Evolutionary conservation across 805 yeast genomes (phyloP), one percentile per base, ranked within the genome.

Genomic region (Komagataella kurtzmanii): DNA sequence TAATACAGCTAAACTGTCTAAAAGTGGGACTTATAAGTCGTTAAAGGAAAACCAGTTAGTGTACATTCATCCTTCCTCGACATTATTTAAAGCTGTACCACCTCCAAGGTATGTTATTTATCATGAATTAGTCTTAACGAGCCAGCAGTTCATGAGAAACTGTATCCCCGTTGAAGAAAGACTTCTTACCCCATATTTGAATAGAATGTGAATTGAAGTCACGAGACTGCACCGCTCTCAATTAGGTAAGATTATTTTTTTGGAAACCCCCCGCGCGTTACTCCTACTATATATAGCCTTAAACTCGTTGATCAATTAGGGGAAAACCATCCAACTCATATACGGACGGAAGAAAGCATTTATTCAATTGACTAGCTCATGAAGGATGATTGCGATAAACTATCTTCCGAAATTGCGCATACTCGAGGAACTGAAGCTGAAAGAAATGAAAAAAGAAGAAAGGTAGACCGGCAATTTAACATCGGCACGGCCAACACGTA

Each of bases 111-210:
- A 79, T 51, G 71, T 93, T 5, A 69, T 91, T 14, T 93, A 88
- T 63, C 88, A 89, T 59, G 95, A 91, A 54, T 69, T 91, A 58
- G 84, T 91, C 49, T 65, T 85, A 49, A 91, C 99, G 0, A 77
- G 88, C 23, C 87, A 83, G 62, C 97, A 90, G 67, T 91, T 81
- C 65, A 87, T 93, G 88, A 75, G 90, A 53, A 83, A 83, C 57
- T 81, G 89, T 59, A 77, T 86, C 65, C 79, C 88, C 0, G 71
- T 85, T 3, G 80, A 83, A 45, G 90, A 85, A 30, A 69, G 40
- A 30, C 40, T 30, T 10, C 12, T 30, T 30, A 30, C 40, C 40
- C 40, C 40, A 30, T 30, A 30, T 30, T 30, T 30, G 40, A 30
- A 30, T 30, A 10, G 40, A 14, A 30, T 30, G 40, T 30, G 14